A percentile compares a stretch with the other conserved stretches of the same genome.
Conservation (phyloP, 495 filamentous ascomycete genomes). For the Evansstolkia leycettana region DNA sequence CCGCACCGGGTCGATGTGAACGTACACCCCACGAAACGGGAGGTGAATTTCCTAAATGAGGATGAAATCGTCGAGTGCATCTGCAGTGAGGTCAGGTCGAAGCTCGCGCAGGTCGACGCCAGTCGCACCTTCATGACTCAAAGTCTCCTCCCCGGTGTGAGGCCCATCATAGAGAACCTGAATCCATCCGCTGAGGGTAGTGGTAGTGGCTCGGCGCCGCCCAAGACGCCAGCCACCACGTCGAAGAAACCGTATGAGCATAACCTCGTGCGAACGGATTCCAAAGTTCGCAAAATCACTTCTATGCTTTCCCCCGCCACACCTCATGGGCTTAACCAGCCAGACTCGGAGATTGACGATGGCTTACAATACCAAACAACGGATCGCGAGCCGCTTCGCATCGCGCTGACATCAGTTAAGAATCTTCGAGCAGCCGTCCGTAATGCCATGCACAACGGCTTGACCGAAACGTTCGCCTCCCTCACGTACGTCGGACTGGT, state of each 20-base stretch:
- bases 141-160: conserved; percentile 62
- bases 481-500: conserved; percentile 93
- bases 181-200: conserved; percentile 2
- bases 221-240: conserved; percentile 28
- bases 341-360: conserved; percentile 19
- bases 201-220: conserved; percentile 4
- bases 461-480: conserved; percentile 79
- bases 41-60: conserved; percentile 97
- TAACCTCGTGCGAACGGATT: conserved; percentile 83
- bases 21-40: conserved; percentile 92
- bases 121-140: conserved; percentile 93
- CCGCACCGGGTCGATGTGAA: conserved; percentile 94
- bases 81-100: conserved; percentile 66
- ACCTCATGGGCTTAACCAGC: conserved; percentile 2
- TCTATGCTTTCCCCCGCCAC: conserved; percentile 63
- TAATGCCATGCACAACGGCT: conserved; percentile 72
- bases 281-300: conserved; percentile 86
- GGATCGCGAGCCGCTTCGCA: conserved; percentile 53
- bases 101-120: conserved; percentile 80
- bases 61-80: conserved; percentile 90
- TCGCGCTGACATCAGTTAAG: conserved; percentile 69
- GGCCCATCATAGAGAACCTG: conserved; percentile 22
- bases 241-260: conserved; percentile 67
- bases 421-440: conserved; percentile 71
- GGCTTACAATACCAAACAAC: conserved; percentile 57